Conservation (phyloP, 495 filamentous ascomycete species). For the Xylaria cubensis region DNA sequence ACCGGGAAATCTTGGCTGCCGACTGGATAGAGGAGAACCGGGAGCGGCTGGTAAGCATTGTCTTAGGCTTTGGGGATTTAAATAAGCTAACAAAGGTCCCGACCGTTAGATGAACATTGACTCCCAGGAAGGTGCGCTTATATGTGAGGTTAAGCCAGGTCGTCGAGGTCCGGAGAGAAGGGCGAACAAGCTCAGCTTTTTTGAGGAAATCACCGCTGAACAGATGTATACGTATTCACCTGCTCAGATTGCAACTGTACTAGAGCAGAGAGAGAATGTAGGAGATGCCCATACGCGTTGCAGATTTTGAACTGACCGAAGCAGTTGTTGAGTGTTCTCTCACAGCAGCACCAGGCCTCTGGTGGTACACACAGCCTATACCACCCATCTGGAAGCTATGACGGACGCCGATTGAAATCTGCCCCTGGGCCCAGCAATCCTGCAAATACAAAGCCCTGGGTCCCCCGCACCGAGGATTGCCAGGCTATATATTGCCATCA, state of each 20-base stretch:
- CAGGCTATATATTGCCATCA: constrained; percentile 57
- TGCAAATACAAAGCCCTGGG: constrained; percentile 42
- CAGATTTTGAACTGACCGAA: constrained; percentile 4
- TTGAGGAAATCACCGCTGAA: constrained; percentile 60
- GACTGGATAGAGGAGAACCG: constrained; percentile 41
- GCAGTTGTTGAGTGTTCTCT: constrained; percentile 16
- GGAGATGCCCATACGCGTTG: neutral
- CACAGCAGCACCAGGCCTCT: neutral
- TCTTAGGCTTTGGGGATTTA: neutral
- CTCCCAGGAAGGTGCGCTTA: constrained; percentile 20
- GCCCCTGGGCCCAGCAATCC: constrained; percentile 28
- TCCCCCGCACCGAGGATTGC: constrained; percentile 54
- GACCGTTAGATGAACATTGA: constrained; percentile 34
- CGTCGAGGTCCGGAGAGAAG: constrained; percentile 44
- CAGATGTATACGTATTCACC: constrained; percentile 52
- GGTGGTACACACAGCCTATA: constrained; percentile 16
- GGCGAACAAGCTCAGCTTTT: constrained; percentile 47
- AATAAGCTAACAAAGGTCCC: neutral
- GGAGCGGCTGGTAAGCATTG: constrained; percentile 33
- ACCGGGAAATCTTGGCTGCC: constrained; percentile 55
- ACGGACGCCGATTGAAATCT: neutral
- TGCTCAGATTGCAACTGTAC: constrained; percentile 47
- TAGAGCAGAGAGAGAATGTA: constrained; percentile 52
- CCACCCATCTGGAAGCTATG: constrained; percentile 13
- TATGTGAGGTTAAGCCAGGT: constrained; percentile 35